Base-by-base conservation (phyloP, 78 protist species). In the Tieghemostelium lacteum region DNA sequence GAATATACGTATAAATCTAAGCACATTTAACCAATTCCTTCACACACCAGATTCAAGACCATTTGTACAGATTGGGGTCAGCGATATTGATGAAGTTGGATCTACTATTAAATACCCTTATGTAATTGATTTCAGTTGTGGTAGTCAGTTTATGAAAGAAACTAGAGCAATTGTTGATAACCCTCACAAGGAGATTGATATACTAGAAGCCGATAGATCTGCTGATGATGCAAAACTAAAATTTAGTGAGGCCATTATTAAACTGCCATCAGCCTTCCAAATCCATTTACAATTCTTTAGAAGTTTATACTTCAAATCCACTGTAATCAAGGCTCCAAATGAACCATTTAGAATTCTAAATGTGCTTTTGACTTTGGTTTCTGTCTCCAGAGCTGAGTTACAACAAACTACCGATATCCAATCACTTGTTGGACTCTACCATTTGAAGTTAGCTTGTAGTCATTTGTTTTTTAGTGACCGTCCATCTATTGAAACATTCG, bases 1-100 rank as follows among this genome's bases (percentile, higher is more conserved):
- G 20, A 58, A 62, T 40, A 29, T 75, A 22, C 33, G 67, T 40
- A 62, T 75, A 22, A 75, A 75, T 62, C 36, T 12, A 26, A 72
- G 62, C 0, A 72, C 86, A 45, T 40, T 54, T n/a, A 75, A 45
- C 3, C 73, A 75, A 22, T 75, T 75, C 40, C 36, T 45, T 12
- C 40, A 70, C 19, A 75, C 50, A 61, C 39, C 50, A 16, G 28
- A 64, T 36, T 75, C 58, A 29, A 26, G 26, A 49, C 75, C 75
- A 49, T 24, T 5, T 22, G 31, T 33, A 16, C 26, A 61, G 0
- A 75, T 75, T 42, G 42, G 73, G 1, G 8, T 45, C 28, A 39
- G 62, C 8, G 86, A 75, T 45, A 75, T 75, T 2, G 86, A 75
- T 45, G 86, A 75, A 50, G 50, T 75, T 45, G 86, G 62, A 20